These are phyloP conservation scores for Trichosanthes cucumerina DNA, from an alignment of 306 rosid species.

Conservation along the genomic window DNA sequence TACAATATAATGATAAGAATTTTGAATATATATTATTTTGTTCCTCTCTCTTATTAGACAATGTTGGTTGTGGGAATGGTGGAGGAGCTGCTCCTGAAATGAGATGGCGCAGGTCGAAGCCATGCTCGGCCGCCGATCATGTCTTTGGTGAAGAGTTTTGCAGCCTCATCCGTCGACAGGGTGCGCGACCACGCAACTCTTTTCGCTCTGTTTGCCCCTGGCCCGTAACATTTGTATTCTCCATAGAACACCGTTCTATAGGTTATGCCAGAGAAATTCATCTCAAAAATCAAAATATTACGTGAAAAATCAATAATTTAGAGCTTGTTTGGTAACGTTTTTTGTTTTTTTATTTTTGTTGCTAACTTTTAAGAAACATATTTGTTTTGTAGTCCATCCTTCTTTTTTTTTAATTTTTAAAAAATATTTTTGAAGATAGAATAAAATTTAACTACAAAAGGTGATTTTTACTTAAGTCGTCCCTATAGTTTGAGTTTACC, in stretches of 20 bases:
- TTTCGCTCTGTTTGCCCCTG: conserved; percentile 5
- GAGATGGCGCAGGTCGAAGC: conserved; percentile 9
- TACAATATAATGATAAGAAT: too few species aligned
- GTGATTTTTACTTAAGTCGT: too few species aligned
- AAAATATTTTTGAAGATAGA: too few species aligned
- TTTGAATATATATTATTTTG: too few species aligned
- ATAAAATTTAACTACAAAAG: too few species aligned
- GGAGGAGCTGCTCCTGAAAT: conserved; percentile 11
- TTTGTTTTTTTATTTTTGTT: too few species aligned
- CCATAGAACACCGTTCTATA: conserved; percentile 13
- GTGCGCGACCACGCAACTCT: conserved; percentile 18
- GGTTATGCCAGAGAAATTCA: not conserved
- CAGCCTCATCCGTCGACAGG: conserved; percentile 6
- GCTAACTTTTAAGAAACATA: too few species aligned
- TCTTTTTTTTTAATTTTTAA: too few species aligned
- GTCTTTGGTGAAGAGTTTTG: conserved; percentile 9
- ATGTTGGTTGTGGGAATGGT: not conserved
- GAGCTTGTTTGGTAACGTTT: too few species aligned
- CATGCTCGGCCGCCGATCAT: conserved; percentile 18
- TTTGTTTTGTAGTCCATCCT: too few species aligned
- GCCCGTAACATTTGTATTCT: conserved; percentile 17
- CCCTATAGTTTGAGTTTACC: too few species aligned
- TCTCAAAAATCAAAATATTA: not conserved
- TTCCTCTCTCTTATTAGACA: not conserved
- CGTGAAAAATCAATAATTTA: too few species aligned